phyloP scores from a whole-genome alignment of 1,284 basidiomycete species.

The Ganoderma sp. region DNA sequence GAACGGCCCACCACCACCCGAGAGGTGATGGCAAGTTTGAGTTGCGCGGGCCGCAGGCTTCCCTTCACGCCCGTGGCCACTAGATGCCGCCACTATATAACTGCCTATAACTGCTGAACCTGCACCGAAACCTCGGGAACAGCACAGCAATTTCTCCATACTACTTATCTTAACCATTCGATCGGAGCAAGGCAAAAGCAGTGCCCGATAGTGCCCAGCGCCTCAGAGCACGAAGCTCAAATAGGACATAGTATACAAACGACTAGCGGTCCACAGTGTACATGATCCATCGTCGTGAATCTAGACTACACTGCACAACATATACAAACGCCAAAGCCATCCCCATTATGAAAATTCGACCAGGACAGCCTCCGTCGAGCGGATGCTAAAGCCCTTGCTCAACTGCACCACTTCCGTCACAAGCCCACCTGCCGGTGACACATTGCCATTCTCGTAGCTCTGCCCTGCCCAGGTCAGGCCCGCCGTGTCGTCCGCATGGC shows the following conservation, averaged over 20 bases:
- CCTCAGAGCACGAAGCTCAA: too few species aligned
- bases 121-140: neutral
- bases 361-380: slow-evolving; percentile 54
- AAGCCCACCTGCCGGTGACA: slow-evolving; percentile 48
- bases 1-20: neutral
- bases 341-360: slow-evolving; percentile 38
- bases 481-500: slow-evolving; percentile 59
- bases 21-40: neutral
- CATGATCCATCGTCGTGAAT: neutral
- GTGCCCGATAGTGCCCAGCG: neutral
- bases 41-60: neutral
- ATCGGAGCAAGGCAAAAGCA: neutral
- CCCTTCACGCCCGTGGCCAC: neutral
- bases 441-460: slow-evolving; percentile 63
- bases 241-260: too few species aligned
- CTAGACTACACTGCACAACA: neutral
- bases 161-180: neutral
- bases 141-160: neutral
- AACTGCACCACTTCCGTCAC: slow-evolving; percentile 45
- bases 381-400: slow-evolving; percentile 53
- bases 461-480: slow-evolving; percentile 69
- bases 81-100: neutral
- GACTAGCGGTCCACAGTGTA: too few species aligned
- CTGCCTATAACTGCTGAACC: neutral
- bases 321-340: neutral